Base-by-base conservation (phyloP, 2,329 filamentous ascomycete genomes). In the Paraphoma chrysanthemicola region DNA sequence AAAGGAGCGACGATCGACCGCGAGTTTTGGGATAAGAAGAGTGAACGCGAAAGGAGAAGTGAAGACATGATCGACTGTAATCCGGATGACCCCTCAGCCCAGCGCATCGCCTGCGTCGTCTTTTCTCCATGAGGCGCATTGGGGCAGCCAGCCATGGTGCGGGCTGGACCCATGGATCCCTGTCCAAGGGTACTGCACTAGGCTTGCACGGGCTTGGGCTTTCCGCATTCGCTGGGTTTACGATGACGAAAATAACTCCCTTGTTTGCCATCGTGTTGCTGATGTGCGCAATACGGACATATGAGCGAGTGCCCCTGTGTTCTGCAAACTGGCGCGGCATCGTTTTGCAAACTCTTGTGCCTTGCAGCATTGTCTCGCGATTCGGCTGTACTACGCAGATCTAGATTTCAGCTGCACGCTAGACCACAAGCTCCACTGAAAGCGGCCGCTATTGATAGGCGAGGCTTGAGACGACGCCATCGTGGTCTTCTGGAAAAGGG, bases 121-220 rank as follows among this genome's bases (percentile, higher is more conserved):
- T 10, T 36, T 36, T 36, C 33, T 36, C 33, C 6, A 36, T 3
- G 14, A 36, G 33, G 33, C 33, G 33, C 33, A 4, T 36, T 36
- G 33, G 14, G 33, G 14, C 33, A 36, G 33, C 33, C 33, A 36
- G 33, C 33, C 50, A 46, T 44, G 43, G 47, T 47, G 36, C 18
- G 50, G 42, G 14, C 49, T 38, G 29, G 42, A 45, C 41, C 31
- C 38, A 48, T 44, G 38, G n/a, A 44, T 29, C 48, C 45, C 30
- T 38, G 45, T n/a, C 16, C 16, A 10, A 10, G 33, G 9, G 10
- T n/a, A 14, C 33, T 36, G 33, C 33, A 36, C 33, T 36, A 36
- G 14, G 33, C 33, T 36, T 36, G 14, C 33, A 10, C 14, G 33
- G 33, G 33, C 10, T 14, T 14, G 9, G 33, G 17, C 12, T 16